Evolutionary conservation across 257 asterid species (phyloP).

Genomic region (Leonotis leonurus): DNA sequence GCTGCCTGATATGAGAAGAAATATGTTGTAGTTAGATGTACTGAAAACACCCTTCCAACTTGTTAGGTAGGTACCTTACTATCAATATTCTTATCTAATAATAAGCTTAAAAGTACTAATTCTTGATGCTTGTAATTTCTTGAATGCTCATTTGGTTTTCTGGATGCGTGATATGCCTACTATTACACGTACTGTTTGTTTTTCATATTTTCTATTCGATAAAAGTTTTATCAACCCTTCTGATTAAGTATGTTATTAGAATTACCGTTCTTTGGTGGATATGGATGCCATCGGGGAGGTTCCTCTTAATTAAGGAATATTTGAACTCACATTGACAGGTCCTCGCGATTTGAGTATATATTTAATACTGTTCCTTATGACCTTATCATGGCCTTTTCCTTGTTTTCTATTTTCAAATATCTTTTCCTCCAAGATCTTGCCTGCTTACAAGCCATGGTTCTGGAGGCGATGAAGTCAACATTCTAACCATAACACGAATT

Average conservation of each 20-base stretch:
- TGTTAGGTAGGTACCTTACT: conserved; percentile 12
- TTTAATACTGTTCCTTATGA: no score
- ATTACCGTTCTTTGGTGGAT: not conserved
- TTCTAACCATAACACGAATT: not conserved
- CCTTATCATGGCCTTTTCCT: no score
- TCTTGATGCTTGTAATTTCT: conserved; percentile 17
- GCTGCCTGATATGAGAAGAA: no score
- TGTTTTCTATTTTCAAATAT: no score
- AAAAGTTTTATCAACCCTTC: not conserved
- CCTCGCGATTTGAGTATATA: no score
- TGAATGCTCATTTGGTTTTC: not conserved
- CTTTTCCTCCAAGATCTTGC: no score
- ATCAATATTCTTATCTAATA: conserved; percentile 5
- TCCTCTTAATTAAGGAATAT: not conserved
- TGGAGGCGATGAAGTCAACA: not conserved
- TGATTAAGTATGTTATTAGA: no score
- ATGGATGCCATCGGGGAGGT: not conserved
- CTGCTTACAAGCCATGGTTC: no score
- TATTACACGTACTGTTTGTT: not conserved
- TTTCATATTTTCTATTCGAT: not conserved
- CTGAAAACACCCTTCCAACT: conserved; percentile 3
- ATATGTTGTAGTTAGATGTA: conserved; percentile 1
- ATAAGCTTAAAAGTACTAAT: not conserved
- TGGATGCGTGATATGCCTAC: conserved; percentile 12
- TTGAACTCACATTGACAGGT: no score